These are phyloP conservation scores for Leccinum pellstonianum DNA, from an alignment of 768 basidiomycete genomes.

Conservation along the genomic window DNA sequence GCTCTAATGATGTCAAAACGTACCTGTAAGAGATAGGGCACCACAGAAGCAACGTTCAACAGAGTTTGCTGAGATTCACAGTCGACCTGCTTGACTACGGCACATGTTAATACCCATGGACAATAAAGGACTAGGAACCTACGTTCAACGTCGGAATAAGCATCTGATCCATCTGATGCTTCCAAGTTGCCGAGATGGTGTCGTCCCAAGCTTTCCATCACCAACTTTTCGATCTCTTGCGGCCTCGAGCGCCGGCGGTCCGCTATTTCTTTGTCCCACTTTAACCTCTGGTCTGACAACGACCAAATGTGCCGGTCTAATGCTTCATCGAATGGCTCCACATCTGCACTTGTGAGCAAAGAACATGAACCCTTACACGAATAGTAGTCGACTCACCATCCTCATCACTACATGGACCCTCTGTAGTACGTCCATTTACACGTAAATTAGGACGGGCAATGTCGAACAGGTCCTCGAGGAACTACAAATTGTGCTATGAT, in stretches of 20 bases:
- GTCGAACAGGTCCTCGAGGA: constrained; percentile 58
- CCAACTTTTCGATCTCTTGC: constrained; percentile 43
- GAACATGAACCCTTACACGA: not conserved
- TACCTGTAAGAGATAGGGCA: constrained; percentile 55
- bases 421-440: constrained; percentile 76
- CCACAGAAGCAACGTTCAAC: constrained; percentile 39
- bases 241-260: constrained; percentile 66
- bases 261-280: constrained; percentile 73
- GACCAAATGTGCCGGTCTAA: constrained; percentile 84
- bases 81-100: constrained; percentile 23
- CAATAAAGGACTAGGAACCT: not conserved
- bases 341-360: constrained; percentile 40
- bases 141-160: constrained; percentile 10
- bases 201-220: constrained; percentile 39
- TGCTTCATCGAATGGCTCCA: constrained; percentile 83
- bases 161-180: constrained; percentile 11
- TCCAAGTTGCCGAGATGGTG: constrained; percentile 34
- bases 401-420: constrained; percentile 55
- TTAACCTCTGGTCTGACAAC: constrained; percentile 67
- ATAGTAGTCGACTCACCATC: constrained; percentile 41
- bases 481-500: constrained; percentile 37
- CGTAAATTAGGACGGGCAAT: constrained; percentile 71
- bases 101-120: constrained; percentile 4
- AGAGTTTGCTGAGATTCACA: constrained; percentile 27
- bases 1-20: constrained; percentile 7